Conservation (phyloP, 164 flowering plant species). For the Vitis cinerea region DNA sequence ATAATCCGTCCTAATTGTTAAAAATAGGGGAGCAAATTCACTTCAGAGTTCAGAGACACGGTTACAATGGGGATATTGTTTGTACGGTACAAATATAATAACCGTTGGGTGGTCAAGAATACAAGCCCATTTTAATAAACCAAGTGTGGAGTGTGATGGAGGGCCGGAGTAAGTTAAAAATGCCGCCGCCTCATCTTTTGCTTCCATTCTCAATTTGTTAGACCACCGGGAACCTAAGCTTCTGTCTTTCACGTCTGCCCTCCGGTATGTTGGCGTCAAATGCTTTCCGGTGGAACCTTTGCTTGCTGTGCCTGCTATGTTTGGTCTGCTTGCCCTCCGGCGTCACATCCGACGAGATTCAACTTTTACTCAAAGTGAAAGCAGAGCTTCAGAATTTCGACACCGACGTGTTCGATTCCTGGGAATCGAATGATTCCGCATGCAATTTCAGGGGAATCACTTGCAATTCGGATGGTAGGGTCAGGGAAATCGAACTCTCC, state of each 20-base stretch:
- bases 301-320: slow-evolving; percentile 2
- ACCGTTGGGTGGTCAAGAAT: too few species aligned
- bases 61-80: too few species aligned
- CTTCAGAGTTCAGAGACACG: too few species aligned
- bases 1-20: too few species aligned
- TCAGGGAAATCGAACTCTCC: slow-evolving; percentile 54
- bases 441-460: slow-evolving; percentile 46
- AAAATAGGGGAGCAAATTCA: too few species aligned
- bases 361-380: slow-evolving; percentile 35
- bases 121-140: too few species aligned
- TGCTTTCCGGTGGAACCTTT: slow-evolving; percentile 2
- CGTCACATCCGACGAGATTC: slow-evolving; percentile 36
- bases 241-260: not conserved
- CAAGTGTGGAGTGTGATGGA: too few species aligned
- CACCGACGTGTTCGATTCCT: slow-evolving; percentile 31
- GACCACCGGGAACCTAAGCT: not conserved
- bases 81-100: too few species aligned
- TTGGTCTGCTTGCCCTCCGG: slow-evolving; percentile 10
- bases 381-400: slow-evolving; percentile 28
- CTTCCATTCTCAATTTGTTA: not conserved
- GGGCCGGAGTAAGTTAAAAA: too few species aligned
- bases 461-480: slow-evolving; percentile 24
- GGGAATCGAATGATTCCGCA: slow-evolving; percentile 21
- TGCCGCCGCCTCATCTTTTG: not conserved
- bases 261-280: slow-evolving; percentile 8